phyloP scores from a whole-genome alignment of 2,329 filamentous ascomycete species.

The Hypoxylon sp. region DNA sequence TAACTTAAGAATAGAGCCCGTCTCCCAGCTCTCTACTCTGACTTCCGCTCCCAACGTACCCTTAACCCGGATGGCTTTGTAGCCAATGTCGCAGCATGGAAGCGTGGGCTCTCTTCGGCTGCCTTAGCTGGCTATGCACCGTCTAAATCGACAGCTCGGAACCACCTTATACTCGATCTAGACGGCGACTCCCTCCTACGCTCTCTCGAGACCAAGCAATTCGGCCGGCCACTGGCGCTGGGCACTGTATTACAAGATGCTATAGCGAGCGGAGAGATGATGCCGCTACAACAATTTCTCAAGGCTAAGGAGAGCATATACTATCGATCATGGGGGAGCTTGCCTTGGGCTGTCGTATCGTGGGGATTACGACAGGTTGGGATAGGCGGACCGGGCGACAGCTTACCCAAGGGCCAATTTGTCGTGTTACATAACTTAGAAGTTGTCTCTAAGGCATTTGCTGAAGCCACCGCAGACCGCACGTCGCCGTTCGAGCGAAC shows the following conservation, averaged over 20 bases:
- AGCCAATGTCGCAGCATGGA: constrained; percentile 86
- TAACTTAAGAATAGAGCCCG: constrained; percentile 70
- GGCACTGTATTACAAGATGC: constrained; percentile 84
- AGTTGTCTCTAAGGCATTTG: constrained; percentile 69
- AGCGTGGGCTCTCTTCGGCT: constrained; percentile 78
- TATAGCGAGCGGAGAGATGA: constrained; percentile 75
- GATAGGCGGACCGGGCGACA: constrained; percentile 66
- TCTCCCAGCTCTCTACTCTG: constrained; percentile 88
- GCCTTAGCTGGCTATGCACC: constrained; percentile 71
- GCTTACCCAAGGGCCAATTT: constrained; percentile 72
- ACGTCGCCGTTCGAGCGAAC: constrained; percentile 74
- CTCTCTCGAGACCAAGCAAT: constrained; percentile 81
- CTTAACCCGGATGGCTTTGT: constrained; percentile 89
- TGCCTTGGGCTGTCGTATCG: constrained; percentile 78
- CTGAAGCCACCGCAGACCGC: constrained; percentile 60
- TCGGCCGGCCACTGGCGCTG: constrained; percentile 84
- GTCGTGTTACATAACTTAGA: constrained; percentile 76
- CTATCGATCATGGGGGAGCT: constrained; percentile 75
- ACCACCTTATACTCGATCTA: constrained; percentile 67
- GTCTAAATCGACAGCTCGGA: constrained; percentile 60
- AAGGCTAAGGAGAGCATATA: constrained; percentile 78
- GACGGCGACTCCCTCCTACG: constrained; percentile 74
- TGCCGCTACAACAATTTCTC: constrained; percentile 80
- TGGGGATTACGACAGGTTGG: constrained; percentile 84
- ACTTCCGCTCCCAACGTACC: constrained; percentile 80